Evolutionary conservation across 2,329 filamentous ascomycete genomes (phyloP).

Genomic region (Neopestalotiopsis sp.): DNA sequence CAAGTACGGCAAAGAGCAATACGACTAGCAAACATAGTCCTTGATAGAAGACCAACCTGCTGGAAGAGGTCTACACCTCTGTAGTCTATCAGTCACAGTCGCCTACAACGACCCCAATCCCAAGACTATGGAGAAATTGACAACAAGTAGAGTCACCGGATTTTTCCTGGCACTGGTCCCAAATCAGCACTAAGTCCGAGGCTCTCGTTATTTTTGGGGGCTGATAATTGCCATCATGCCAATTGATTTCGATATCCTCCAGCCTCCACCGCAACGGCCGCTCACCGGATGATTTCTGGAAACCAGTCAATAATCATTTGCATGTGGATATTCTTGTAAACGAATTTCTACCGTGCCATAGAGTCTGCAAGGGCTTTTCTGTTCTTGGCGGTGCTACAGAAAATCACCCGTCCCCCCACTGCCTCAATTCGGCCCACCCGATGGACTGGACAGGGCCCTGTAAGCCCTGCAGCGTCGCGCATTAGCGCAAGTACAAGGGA

Average conservation of each 20-base stretch:
- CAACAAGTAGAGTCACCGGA: too few species aligned
- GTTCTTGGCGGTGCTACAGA: neutral
- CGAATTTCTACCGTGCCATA: neutral
- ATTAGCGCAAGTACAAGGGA: neutral
- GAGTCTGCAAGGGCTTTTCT: neutral
- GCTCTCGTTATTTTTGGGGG: neutral
- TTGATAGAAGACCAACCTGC: neutral
- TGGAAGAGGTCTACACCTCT: neutral
- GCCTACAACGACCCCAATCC: neutral
- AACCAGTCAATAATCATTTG: too few species aligned
- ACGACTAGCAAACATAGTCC: neutral
- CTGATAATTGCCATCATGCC: neutral
- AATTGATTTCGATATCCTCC: neutral
- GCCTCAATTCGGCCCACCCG: neutral
- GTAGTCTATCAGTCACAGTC: neutral
- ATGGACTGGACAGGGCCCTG: neutral
- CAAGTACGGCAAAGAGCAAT: neutral
- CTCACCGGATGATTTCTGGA: neutral
- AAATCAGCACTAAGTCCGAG: neutral
- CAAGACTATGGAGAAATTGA: neutral
- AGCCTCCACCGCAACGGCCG: too few species aligned
- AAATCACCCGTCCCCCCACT: neutral
- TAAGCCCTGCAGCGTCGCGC: neutral
- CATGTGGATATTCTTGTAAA: neutral
- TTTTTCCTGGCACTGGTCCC: neutral